A percentile compares a stretch with the other conserved stretches of the same genome.
These are phyloP conservation scores for Hura crepitans DNA, from an alignment of 441 rosid species.

Conservation along the genomic window DNA sequence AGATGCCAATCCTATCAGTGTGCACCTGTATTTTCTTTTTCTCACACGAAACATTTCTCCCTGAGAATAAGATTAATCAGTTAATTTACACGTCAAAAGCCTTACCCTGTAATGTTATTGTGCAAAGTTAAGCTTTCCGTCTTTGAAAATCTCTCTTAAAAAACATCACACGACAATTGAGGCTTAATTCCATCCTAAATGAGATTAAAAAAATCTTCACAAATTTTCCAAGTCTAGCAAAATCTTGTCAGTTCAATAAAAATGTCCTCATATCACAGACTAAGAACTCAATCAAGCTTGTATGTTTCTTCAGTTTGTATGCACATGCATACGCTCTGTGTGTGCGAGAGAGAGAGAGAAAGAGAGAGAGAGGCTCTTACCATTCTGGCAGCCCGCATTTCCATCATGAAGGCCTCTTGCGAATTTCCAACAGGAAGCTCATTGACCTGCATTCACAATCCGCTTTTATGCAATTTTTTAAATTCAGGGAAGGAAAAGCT, in stretches of 20 bases:
- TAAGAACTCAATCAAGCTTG: neutral
- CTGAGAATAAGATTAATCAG: neutral
- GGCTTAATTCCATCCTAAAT: too few species aligned
- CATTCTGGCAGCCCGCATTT: slow-evolving; percentile 91
- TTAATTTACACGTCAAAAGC: neutral
- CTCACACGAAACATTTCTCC: neutral
- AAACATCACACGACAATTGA: too few species aligned
- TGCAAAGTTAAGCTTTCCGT: neutral
- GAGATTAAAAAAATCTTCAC: neutral
- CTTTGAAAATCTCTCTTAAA: neutral
- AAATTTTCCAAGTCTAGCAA: neutral
- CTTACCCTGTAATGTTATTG: neutral
- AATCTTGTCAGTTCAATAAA: neutral
- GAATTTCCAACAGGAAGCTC: slow-evolving; percentile 76
- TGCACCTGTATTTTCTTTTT: neutral
- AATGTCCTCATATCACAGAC: neutral
- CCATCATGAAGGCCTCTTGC: slow-evolving; percentile 92
- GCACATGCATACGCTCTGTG: neutral
- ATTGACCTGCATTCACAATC: slow-evolving; percentile 48
- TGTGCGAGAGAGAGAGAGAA: neutral
- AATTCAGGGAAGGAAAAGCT: neutral
- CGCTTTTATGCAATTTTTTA: neutral
- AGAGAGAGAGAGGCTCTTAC: slow-evolving; percentile 28
- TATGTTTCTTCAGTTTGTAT: neutral
- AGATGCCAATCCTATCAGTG: neutral